Evolutionary conservation across 306 rosid genomes (phyloP).

Genomic region (Phaseolus lunatus): DNA sequence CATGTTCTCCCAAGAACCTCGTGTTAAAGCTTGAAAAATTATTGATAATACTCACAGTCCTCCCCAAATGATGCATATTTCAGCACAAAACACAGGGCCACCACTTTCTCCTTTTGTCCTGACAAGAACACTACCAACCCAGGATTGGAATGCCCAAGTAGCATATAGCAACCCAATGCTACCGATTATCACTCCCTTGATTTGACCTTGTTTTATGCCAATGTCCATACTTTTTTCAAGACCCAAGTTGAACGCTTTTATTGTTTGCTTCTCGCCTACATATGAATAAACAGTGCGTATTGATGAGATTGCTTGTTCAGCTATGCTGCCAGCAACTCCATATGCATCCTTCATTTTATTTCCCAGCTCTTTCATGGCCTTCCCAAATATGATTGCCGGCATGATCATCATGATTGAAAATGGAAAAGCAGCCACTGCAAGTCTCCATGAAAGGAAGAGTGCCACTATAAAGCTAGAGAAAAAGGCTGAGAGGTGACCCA

Average conservation of each 20-base stretch:
- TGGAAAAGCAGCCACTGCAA: constrained; percentile 75
- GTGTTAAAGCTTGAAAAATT: not conserved
- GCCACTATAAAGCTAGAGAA: constrained; percentile 63
- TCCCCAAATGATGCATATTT: constrained; percentile 72
- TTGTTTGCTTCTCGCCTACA: constrained; percentile 72
- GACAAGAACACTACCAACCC: constrained; percentile 77
- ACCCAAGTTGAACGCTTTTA: constrained; percentile 60
- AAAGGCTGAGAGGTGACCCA: constrained; percentile 67
- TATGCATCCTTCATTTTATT: constrained; percentile 59
- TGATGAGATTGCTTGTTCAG: constrained; percentile 85
- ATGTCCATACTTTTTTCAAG: constrained; percentile 58
- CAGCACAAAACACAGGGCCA: constrained; percentile 68
- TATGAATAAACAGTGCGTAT: constrained; percentile 74
- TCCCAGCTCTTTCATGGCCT: constrained; percentile 60
- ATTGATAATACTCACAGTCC: constrained; percentile 80
- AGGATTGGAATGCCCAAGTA: constrained; percentile 79
- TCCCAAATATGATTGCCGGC: constrained; percentile 76
- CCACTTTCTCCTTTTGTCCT: constrained; percentile 69
- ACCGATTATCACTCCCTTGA: constrained; percentile 77
- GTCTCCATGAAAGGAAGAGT: constrained; percentile 73
- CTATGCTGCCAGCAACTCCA: constrained; percentile 75
- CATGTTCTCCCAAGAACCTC: not conserved
- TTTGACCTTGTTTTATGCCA: constrained; percentile 74
- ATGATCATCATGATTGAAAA: constrained; percentile 67
- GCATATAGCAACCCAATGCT: constrained; percentile 76